Percentiles rank a stretch among this genome's conserved stretches.
These are phyloP conservation scores for Tulasnella sp. DNA, from an alignment of 768 basidiomycete genomes.

Conservation along the genomic window DNA sequence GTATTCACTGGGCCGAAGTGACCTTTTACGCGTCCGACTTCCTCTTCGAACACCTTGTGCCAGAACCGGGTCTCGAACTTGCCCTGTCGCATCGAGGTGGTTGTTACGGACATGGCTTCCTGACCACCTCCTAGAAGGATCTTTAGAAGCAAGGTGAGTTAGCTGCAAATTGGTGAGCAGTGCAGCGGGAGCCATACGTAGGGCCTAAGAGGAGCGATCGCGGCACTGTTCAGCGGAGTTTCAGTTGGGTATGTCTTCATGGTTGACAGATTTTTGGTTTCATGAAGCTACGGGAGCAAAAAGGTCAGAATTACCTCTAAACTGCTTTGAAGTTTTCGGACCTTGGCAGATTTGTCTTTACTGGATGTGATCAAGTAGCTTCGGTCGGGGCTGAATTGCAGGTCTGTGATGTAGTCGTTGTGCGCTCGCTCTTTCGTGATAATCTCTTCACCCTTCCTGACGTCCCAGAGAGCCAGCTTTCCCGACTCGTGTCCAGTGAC, in stretches of 20 bases:
- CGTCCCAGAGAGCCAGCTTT: conserved; percentile 85
- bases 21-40: conserved; percentile 92
- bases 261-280: conserved; percentile 75
- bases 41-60: conserved; percentile 95
- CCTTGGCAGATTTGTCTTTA: conserved; percentile 94
- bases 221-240: conserved; percentile 90
- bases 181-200: conserved; percentile 46
- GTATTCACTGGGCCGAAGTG: conserved; percentile 96
- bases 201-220: conserved; percentile 70
- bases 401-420: conserved; percentile 75
- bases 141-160: conserved; percentile 27
- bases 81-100: conserved; percentile 84
- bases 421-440: conserved; percentile 80
- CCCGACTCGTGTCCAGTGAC: conserved; percentile 96
- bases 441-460: conserved; percentile 75
- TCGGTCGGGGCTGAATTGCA: conserved; percentile 81
- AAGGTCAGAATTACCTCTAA: neutral
- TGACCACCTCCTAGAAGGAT: conserved; percentile 92
- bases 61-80: conserved; percentile 98
- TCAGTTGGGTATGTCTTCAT: conserved; percentile 92
- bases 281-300: conserved; percentile 56
- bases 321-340: conserved; percentile 27
- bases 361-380: conserved; percentile 94
- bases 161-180: neutral
- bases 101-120: conserved; percentile 95